Evolutionary conservation across 768 basidiomycete species (phyloP).

Genomic region (Pluteus cervinus): DNA sequence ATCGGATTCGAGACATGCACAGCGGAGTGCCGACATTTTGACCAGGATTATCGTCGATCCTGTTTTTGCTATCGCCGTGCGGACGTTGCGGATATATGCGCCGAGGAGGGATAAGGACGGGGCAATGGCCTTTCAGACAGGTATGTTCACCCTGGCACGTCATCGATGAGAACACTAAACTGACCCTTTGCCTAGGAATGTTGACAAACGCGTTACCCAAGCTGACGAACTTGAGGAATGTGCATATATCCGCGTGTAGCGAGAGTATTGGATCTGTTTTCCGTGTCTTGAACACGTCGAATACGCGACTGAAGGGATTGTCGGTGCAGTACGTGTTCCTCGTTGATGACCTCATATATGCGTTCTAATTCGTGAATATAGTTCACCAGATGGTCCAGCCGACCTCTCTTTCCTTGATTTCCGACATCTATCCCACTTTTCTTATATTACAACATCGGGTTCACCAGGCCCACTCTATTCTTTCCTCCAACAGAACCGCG

Average conservation of each 20-base stretch:
- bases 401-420: constrained; percentile 45
- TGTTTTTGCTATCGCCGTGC: constrained; percentile 51
- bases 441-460: constrained; percentile 42
- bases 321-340: constrained; percentile 41
- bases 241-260: constrained; percentile 52
- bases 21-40: constrained; percentile 66
- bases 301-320: constrained; percentile 48
- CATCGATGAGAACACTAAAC: background rate
- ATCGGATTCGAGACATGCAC: constrained; percentile 47
- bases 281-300: constrained; percentile 42
- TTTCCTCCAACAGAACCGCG: constrained; percentile 48
- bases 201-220: constrained; percentile 64
- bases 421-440: constrained; percentile 53
- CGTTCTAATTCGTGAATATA: constrained; percentile 10
- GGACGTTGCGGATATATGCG: constrained; percentile 55
- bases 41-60: constrained; percentile 58
- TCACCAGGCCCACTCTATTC: constrained; percentile 30
- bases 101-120: constrained; percentile 40
- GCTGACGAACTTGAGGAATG: constrained; percentile 49
- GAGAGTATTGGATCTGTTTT: constrained; percentile 49
- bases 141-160: constrained; percentile 23
- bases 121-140: constrained; percentile 58
- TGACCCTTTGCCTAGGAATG: constrained; percentile 41
- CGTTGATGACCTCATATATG: background rate
- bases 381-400: constrained; percentile 35